A percentile compares a stretch with the other conserved stretches of the same genome.
These are phyloP conservation scores for Recurvomyces mirabilis DNA, from an alignment of 495 filamentous ascomycete genomes.

Conservation along the genomic window DNA sequence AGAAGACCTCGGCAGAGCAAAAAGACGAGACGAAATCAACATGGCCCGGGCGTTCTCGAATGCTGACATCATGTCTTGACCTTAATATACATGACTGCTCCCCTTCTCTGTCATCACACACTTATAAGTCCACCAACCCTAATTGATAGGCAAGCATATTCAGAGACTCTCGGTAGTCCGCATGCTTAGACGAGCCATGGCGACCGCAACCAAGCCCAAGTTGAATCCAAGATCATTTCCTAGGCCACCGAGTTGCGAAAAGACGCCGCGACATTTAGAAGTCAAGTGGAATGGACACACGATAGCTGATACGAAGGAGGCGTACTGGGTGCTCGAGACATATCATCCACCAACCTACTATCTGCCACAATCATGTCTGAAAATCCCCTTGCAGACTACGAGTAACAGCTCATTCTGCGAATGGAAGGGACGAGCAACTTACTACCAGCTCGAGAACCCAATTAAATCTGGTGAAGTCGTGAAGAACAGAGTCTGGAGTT, in stretches of 20 bases:
- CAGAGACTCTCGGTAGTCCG: too few relatives aligned
- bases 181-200: conserved; percentile 17
- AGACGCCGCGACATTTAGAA: conserved; percentile 38
- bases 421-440: conserved; percentile 47
- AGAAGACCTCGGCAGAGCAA: too few relatives aligned
- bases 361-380: conserved; percentile 36
- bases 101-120: too few relatives aligned
- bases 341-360: conserved; percentile 51
- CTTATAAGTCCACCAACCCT: too few relatives aligned
- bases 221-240: conserved; percentile 44
- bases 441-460: conserved; percentile 34
- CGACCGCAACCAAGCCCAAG: conserved; percentile 28
- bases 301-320: conserved; percentile 44
- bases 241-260: conserved; percentile 46
- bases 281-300: conserved; percentile 41
- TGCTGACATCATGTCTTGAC: too few relatives aligned
- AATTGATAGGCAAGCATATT: too few relatives aligned
- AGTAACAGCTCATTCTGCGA: conserved; percentile 41
- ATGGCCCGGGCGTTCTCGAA: too few relatives aligned
- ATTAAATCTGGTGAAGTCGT: conserved; percentile 29
- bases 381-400: conserved; percentile 34
- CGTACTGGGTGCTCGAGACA: conserved; percentile 50
- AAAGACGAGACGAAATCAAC: too few relatives aligned
- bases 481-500: conserved; percentile 44
- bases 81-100: too few relatives aligned